These are phyloP conservation scores for Dalbergia cochinchinensis DNA, from an alignment of 306 rosid species.

Conservation along the genomic window DNA sequence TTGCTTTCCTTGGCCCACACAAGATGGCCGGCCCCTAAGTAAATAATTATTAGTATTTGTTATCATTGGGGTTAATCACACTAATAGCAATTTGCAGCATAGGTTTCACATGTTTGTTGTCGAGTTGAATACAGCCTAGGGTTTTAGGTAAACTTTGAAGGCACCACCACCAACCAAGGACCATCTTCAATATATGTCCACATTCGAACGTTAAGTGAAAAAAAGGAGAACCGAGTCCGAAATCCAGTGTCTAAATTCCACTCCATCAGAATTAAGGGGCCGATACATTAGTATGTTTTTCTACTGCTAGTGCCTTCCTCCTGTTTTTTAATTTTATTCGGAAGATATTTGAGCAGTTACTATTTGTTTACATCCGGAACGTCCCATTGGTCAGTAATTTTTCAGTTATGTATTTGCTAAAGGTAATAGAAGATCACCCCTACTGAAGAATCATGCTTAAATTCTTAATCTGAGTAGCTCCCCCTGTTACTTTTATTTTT, in stretches of 20 bases:
- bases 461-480: no score
- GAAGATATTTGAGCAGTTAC: no score
- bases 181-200: not conserved
- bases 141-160: not conserved
- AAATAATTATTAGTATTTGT: not conserved
- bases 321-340: no score
- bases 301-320: not conserved
- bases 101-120: slow-evolving; percentile 24
- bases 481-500: no score
- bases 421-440: not conserved
- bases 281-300: not conserved
- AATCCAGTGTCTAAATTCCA: not conserved
- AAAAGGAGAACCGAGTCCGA: not conserved
- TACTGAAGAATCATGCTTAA: not conserved
- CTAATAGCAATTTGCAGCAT: not conserved
- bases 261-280: not conserved
- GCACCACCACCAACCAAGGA: not conserved
- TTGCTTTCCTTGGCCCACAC: slow-evolving; percentile 12
- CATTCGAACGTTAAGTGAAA: not conserved
- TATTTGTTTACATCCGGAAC: no score
- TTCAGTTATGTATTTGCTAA: not conserved
- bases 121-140: not conserved
- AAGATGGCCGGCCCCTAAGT: not conserved
- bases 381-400: no score
- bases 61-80: not conserved